A percentile compares a stretch with the other conserved stretches of the same genome.
These are phyloP conservation scores for Erodium maritimum DNA, from an alignment of 345 rosid genomes.

Conservation along the genomic window DNA sequence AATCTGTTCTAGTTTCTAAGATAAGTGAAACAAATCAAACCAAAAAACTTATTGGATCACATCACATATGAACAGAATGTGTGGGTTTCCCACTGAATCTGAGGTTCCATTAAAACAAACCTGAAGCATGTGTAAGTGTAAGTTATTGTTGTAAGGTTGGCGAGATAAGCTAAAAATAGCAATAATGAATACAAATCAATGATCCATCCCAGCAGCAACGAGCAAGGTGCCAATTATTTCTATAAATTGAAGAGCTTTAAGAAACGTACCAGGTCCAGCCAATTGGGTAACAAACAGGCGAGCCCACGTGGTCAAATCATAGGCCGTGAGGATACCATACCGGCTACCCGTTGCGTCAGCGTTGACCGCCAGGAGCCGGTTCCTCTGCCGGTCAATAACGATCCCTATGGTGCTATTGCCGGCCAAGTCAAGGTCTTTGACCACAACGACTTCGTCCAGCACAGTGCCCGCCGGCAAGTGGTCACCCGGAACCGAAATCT, in stretches of 20 bases:
- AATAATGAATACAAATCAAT: no score
- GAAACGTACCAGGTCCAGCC: conserved; percentile 38
- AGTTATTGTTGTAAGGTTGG: no score
- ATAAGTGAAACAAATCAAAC: background rate
- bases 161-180: no score
- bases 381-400: conserved; percentile 46
- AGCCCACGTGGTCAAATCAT: conserved; percentile 72
- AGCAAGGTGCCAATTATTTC: no score
- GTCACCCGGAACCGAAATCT: conserved; percentile 38
- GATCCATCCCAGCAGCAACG: no score
- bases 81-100: no score
- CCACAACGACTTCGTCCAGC: conserved; percentile 45
- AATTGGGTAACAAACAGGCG: conserved; percentile 61
- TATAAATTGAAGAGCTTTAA: no score
- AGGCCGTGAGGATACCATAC: conserved; percentile 60
- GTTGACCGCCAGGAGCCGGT: conserved; percentile 58
- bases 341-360: conserved; percentile 49
- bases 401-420: conserved; percentile 69
- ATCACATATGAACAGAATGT: no score
- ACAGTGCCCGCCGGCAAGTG: conserved; percentile 13
- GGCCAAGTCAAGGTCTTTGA: conserved; percentile 51
- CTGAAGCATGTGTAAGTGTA: no score
- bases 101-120: no score
- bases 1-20: background rate
- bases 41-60: no score